A percentile compares a stretch with the other conserved stretches of the same genome.
Evolutionary conservation across 2,329 filamentous ascomycete genomes (phyloP).

Genomic region (Fusarium tanahbumbuense): DNA sequence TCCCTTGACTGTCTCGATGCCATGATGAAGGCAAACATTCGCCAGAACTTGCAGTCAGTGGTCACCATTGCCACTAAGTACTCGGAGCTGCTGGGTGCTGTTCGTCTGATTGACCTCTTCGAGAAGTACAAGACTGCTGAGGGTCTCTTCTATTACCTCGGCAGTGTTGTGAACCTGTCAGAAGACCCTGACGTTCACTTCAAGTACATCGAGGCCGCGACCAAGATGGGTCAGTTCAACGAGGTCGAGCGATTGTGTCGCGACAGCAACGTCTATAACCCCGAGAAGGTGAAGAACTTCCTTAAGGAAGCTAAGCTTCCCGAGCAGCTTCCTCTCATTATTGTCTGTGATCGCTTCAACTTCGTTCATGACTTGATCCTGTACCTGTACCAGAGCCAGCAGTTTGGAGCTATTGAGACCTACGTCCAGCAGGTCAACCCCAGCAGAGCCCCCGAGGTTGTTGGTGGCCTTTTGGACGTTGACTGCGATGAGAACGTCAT

Average conservation of each 20-base stretch:
- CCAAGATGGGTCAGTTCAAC: constrained; percentile 90
- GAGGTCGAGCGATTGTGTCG: constrained; percentile 98
- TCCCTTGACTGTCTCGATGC: constrained; percentile 93
- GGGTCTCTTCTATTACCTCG: constrained; percentile 97
- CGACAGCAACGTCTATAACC: constrained; percentile 89
- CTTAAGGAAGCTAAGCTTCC: constrained; percentile 93
- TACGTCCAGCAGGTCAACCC: constrained; percentile 99
- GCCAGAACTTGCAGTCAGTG: constrained; percentile 93
- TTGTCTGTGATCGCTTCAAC: constrained; percentile 99
- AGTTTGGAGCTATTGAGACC: constrained; percentile 98
- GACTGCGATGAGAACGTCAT: constrained; percentile 98
- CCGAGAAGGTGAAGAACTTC: constrained; percentile 99
- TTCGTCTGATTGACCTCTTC: constrained; percentile 88
- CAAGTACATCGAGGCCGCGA: constrained; percentile 99
- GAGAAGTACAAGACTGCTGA: constrained; percentile 98
- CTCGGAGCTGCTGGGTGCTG: constrained; percentile 91
- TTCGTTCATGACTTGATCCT: constrained; percentile 97
- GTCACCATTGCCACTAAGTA: constrained; percentile 98
- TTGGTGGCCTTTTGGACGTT: constrained; percentile 93
- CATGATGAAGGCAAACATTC: constrained; percentile 97
- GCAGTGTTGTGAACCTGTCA: constrained; percentile 96
- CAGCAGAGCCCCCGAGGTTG: constrained; percentile 86
- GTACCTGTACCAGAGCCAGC: constrained; percentile 98
- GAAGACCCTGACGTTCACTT: constrained; percentile 97
- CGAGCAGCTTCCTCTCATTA: constrained; percentile 95